Conservation (phyloP, 2,329 filamentous ascomycete species). For the Penicillium rolfsii region DNA sequence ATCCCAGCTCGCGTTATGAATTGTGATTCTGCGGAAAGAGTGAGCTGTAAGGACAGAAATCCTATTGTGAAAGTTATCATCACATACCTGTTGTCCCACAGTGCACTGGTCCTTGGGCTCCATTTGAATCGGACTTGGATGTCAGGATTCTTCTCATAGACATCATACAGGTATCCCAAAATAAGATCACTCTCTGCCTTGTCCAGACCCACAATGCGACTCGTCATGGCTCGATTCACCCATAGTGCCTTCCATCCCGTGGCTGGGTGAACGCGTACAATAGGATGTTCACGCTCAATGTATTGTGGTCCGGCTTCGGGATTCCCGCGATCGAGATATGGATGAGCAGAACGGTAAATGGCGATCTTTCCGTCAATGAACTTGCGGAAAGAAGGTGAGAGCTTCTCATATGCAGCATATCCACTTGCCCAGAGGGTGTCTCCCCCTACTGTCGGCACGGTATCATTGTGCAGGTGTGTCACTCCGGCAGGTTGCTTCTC, state of each 20-base stretch:
- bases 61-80: background rate
- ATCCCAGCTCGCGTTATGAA: constrained; percentile 75
- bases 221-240: constrained; percentile 72
- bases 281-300: constrained; percentile 68
- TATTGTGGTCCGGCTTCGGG: constrained; percentile 65
- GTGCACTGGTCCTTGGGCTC: constrained; percentile 66
- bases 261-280: constrained; percentile 71
- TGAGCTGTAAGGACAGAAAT: background rate
- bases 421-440: constrained; percentile 75
- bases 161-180: constrained; percentile 67
- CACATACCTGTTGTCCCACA: constrained; percentile 70
- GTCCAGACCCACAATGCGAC: constrained; percentile 69
- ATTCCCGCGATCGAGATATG: constrained; percentile 67
- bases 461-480: constrained; percentile 71
- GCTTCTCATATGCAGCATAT: constrained; percentile 73
- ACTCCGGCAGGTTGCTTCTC: constrained; percentile 71
- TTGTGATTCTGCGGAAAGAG: constrained; percentile 61
- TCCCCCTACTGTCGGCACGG: constrained; percentile 65
- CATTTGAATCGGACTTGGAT: constrained; percentile 74
- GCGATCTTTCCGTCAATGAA: constrained; percentile 70
- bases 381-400: constrained; percentile 69
- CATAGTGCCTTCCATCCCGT: constrained; percentile 75
- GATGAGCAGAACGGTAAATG: constrained; percentile 67
- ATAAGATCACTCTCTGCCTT: constrained; percentile 70
- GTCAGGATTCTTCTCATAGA: constrained; percentile 70